Evolutionary conservation across 208 protist genomes (phyloP).

Genomic region (Naegleria lovaniensis): DNA sequence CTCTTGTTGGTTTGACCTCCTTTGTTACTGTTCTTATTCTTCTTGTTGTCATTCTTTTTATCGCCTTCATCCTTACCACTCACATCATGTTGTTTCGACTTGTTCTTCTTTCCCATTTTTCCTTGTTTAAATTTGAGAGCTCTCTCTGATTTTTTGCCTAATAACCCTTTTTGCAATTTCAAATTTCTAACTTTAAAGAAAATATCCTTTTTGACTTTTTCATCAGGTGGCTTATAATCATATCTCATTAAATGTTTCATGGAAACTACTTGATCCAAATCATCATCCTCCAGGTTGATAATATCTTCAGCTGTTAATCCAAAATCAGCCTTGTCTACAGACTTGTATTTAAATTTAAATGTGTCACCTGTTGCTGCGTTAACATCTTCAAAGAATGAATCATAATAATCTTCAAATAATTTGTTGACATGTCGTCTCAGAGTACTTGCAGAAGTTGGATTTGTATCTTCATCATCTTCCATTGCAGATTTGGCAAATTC

Average conservation of each 20-base stretch:
- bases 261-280: slow-evolving; percentile 7
- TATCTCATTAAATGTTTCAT: background rate
- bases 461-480: background rate
- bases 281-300: background rate
- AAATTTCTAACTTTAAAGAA: background rate
- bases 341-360: slow-evolving; percentile 23
- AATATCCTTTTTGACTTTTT: background rate
- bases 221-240: background rate
- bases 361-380: background rate
- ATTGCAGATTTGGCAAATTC: background rate
- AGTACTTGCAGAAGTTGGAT: background rate
- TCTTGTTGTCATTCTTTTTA: background rate
- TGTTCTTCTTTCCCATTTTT: background rate
- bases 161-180: background rate
- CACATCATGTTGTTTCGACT: background rate
- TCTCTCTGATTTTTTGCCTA: background rate
- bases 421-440: background rate
- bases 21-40: background rate
- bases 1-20: background rate
- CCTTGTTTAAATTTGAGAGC: background rate
- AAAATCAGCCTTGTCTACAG: background rate
- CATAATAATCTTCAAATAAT: background rate
- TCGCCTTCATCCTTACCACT: background rate
- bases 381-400: background rate
- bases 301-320: slow-evolving; percentile 12